Conservation (phyloP, 176 grass and related monocot species). For the Carex cristatella region DNA sequence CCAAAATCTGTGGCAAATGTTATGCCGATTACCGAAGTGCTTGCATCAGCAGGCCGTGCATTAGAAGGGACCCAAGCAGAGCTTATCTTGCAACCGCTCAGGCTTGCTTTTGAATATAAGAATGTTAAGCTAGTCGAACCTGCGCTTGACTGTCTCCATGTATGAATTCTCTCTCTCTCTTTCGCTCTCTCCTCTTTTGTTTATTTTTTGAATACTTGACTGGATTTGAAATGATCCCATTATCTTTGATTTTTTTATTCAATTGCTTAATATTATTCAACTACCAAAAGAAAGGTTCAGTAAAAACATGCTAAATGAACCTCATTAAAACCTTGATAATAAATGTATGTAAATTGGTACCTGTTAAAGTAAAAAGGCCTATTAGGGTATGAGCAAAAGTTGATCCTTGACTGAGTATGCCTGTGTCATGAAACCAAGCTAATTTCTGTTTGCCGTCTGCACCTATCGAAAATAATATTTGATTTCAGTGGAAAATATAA, state of each 20-base stretch:
- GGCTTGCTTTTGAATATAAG: conserved; percentile 93
- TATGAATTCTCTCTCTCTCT: conserved; percentile 24
- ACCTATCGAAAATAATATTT: neutral
- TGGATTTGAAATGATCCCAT: neutral
- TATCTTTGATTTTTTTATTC: neutral
- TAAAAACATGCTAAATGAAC: neutral
- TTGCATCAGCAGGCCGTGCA: conserved; percentile 69
- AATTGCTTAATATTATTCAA: neutral
- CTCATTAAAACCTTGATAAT: neutral
- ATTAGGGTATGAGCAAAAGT: neutral
- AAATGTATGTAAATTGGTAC: neutral
- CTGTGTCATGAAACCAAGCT: neutral
- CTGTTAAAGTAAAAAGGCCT: neutral
- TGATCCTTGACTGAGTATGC: neutral
- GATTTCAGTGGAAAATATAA: neutral
- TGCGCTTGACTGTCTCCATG: conserved; percentile 94
- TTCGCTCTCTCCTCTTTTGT: neutral
- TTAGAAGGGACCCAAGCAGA: conserved; percentile 85
- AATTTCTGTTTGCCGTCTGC: neutral
- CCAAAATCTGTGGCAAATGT: conserved; percentile 22
- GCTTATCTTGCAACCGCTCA: conserved; percentile 84
- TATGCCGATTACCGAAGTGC: conserved; percentile 55
- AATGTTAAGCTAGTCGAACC: conserved; percentile 92
- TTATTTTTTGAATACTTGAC: conserved; percentile 20
- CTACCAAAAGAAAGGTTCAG: neutral